Evolutionary conservation across 768 basidiomycete genomes (phyloP), one percentile per base, ranked within the genome.

Genomic region (Lactifluus volemus): DNA sequence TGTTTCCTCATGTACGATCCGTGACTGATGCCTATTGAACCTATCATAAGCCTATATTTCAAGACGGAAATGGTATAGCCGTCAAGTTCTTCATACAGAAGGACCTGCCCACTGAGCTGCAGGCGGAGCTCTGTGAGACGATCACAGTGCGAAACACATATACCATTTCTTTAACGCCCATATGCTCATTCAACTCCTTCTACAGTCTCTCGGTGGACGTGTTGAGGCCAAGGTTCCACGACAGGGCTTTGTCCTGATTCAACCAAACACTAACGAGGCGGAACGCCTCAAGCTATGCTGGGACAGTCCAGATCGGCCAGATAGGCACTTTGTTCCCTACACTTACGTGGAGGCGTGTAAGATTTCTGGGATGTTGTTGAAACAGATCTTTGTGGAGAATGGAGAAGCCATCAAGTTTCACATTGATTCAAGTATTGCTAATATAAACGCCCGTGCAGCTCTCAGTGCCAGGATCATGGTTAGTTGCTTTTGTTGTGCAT

Each of bases 11-110:
- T 45, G 15, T 50, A 32, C 30, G n/a, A 39, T n/a, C 29, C 12
- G 34, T 38, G 45, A 42, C 38, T 63, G 21, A 63, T 54, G 15
- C 30, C 34, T 21, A 32, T 4, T 42, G 53, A 17, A 49, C 17
- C 30, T 11, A 12, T 4, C 29, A 2, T 61, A 12, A 88, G 86
- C 82, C 84, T 50, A 83, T 89, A 60, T 90, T 90, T 59, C 86
- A 88, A 70, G 88, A 88, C 66, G 70, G 67, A 63, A 81, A 79
- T 67, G 84, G 84, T 42, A 71, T 87, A 54, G 80, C 87, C 3
- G 73, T 89, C 77, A 92, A 91, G 68, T 92, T 92, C 69, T 92
- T 91, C 70, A 81, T 92, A 19, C 89, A 91, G 69, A 89, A 88
- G 68, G 88, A 91, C 70, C 76, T 92, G 9, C 72, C 81, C 4